phyloP scores from a whole-genome alignment of 2,329 filamentous ascomycete species.

The Nigrospora osmanthi region DNA sequence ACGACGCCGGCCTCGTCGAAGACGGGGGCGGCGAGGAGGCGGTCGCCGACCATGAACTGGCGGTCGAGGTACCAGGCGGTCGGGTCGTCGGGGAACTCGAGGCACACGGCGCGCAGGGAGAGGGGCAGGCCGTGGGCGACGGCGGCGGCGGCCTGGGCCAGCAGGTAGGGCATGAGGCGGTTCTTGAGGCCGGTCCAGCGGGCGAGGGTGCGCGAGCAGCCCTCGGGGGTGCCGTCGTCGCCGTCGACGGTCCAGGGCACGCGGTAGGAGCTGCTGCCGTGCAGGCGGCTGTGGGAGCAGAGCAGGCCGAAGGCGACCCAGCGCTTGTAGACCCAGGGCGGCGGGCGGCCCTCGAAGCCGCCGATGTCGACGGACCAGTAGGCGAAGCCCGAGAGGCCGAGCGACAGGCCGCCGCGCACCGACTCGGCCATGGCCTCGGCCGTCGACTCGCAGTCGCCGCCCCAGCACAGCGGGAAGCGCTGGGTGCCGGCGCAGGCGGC shows the following conservation, averaged over 20 bases:
- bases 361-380: conserved; percentile 68
- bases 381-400: conserved; percentile 56
- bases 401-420: conserved; percentile 55
- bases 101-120: conserved; percentile 55
- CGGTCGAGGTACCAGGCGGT: conserved; percentile 61
- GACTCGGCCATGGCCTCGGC: conserved; percentile 68
- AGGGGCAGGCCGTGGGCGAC: conserved; percentile 48
- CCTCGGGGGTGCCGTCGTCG: conserved; percentile 47
- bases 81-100: conserved; percentile 66
- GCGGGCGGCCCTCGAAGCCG: conserved; percentile 62
- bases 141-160: conserved; percentile 32
- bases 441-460: conserved; percentile 68
- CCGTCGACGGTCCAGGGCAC: conserved; percentile 68
- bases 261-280: conserved; percentile 63
- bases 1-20: conserved; percentile 62
- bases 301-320: conserved; percentile 72
- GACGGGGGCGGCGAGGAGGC: conserved; percentile 54
- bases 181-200: conserved; percentile 42
- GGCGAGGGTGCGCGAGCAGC: conserved; percentile 42
- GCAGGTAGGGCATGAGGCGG: conserved; percentile 44
- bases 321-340: conserved; percentile 65
- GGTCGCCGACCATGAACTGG: conserved; percentile 66
- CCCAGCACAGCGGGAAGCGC: conserved; percentile 64
- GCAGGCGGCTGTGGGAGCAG: conserved; percentile 62
- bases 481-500: conserved; percentile 61